These are phyloP conservation scores for Vanilla planifolia DNA, from an alignment of 106 monocot species.

Conservation along the genomic window DNA sequence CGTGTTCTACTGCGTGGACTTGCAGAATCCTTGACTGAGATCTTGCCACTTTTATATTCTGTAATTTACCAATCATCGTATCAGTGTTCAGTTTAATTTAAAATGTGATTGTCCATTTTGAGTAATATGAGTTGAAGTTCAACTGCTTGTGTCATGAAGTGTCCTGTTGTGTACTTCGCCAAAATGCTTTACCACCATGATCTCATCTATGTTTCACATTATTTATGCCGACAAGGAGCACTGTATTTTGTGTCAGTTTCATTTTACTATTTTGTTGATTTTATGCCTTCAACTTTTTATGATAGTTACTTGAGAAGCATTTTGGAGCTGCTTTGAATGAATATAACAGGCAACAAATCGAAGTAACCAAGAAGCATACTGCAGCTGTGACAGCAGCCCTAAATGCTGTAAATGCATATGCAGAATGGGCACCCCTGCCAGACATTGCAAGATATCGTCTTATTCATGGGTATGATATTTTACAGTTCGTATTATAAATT, in stretches of 20 bases:
- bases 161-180: no score
- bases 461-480: constrained; percentile 74
- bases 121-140: no score
- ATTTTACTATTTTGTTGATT: background rate
- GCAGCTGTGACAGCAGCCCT: constrained; percentile 67
- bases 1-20: constrained; percentile 78
- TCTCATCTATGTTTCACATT: background rate
- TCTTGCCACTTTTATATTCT: constrained; percentile 78
- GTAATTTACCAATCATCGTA: constrained; percentile 33
- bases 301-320: constrained; percentile 85
- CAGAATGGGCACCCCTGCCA: constrained; percentile 93
- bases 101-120: no score
- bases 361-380: constrained; percentile 64
- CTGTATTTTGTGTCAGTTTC: background rate
- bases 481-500: background rate
- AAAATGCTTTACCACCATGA: background rate
- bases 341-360: constrained; percentile 50
- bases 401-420: constrained; percentile 96
- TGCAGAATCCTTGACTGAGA: constrained; percentile 80
- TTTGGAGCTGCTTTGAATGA: constrained; percentile 74
- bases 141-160: no score
- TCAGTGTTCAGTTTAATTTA: background rate
- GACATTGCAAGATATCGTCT: constrained; percentile 84
- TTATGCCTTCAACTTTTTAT: background rate
- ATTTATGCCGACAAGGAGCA: background rate